These are phyloP conservation scores for Colletotrichum agaves DNA, from an alignment of 2,329 filamentous ascomycete species.

Conservation along the genomic window DNA sequence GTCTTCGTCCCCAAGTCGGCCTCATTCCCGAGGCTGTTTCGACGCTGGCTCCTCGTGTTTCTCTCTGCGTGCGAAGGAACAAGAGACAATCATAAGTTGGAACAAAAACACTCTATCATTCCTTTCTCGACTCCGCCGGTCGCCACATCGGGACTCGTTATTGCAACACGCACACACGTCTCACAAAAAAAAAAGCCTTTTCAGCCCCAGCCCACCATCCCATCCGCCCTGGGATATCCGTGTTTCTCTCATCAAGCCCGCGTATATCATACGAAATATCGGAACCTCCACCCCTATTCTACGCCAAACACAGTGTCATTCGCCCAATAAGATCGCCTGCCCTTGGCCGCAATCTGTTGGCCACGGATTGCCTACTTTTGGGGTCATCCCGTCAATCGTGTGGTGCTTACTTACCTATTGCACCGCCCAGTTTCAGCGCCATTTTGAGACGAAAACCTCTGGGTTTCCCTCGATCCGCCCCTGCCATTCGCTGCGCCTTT, in stretches of 20 bases:
- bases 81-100: background rate
- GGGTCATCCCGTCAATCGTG: conserved; percentile 28
- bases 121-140: conserved; percentile 22
- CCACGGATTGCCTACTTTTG: conserved; percentile 21
- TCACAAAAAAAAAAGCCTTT: conserved; percentile 9
- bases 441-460: conserved; percentile 36
- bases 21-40: conserved; percentile 25
- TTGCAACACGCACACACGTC: conserved; percentile 12
- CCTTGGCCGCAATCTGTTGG: conserved; percentile 17
- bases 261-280: conserved; percentile 14
- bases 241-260: conserved; percentile 20
- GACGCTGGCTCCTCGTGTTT: conserved; percentile 19
- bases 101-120: conserved; percentile 11
- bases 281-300: conserved; percentile 22
- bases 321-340: background rate
- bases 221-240: conserved; percentile 25
- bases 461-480: conserved; percentile 17
- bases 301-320: conserved; percentile 19
- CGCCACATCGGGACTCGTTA: conserved; percentile 10
- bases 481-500: conserved; percentile 21
- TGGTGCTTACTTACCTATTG: conserved; percentile 28
- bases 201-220: conserved; percentile 7
- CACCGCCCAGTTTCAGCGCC: conserved; percentile 39
- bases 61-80: conserved; percentile 18
- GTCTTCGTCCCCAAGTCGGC: conserved; percentile 12